Evolutionary conservation across 331 rosid genomes (phyloP).

Genomic region (Quercus lobata): DNA sequence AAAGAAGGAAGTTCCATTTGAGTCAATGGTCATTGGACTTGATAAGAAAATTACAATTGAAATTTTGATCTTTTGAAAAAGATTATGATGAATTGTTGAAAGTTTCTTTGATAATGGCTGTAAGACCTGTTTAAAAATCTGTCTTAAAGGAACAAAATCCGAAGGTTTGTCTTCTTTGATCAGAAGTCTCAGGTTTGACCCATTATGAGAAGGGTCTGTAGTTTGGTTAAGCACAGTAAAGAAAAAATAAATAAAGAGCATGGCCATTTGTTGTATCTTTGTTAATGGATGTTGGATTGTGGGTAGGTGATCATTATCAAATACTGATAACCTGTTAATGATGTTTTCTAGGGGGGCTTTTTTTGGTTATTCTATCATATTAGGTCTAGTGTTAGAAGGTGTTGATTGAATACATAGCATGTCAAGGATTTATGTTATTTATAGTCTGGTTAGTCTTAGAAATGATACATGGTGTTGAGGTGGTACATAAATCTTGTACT

Average conservation of each 20-base stretch:
- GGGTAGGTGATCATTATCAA: background rate
- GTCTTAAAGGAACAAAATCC: background rate
- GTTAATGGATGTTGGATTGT: background rate
- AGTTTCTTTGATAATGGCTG: background rate
- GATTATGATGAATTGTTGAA: background rate
- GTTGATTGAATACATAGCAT: too few relatives aligned
- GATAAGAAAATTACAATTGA: background rate
- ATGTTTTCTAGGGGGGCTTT: background rate
- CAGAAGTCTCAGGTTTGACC: background rate
- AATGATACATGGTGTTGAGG: background rate
- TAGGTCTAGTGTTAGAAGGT: too few relatives aligned
- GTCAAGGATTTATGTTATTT: background rate
- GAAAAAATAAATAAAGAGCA: background rate
- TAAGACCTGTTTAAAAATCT: background rate
- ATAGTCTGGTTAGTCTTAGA: background rate
- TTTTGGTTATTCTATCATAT: background rate
- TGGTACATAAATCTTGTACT: background rate
- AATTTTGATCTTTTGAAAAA: background rate
- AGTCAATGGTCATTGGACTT: too few relatives aligned
- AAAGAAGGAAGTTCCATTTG: too few relatives aligned
- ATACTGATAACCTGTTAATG: background rate
- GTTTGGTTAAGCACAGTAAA: background rate
- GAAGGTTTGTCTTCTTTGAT: background rate
- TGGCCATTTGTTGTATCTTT: background rate
- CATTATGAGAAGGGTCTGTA: background rate